Percentiles rank a stretch among this genome's conserved stretches.
These are phyloP conservation scores for Linum usitatissimum DNA, from an alignment of 345 rosid species.

Conservation along the genomic window DNA sequence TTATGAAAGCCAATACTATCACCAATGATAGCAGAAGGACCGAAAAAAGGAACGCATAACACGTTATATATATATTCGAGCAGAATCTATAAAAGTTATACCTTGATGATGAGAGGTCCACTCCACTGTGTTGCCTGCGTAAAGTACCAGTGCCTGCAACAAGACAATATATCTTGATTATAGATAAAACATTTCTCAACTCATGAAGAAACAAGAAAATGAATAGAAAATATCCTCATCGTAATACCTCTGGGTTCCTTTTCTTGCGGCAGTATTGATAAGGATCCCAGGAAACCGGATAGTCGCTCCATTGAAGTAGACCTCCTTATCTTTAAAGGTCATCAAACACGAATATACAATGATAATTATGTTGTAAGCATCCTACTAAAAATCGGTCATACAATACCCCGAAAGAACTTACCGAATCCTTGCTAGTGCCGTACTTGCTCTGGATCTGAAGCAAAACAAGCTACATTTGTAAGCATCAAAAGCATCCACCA, in stretches of 20 bases:
- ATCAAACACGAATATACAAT: background rate
- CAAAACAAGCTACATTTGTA: slow-evolving; percentile 4
- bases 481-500: background rate
- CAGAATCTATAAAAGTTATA: slow-evolving; percentile 12
- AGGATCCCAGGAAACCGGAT: slow-evolving; percentile 60
- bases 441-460: slow-evolving; percentile 82
- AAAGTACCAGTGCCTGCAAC: slow-evolving; percentile 34
- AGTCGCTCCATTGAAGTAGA: slow-evolving; percentile 65
- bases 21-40: background rate
- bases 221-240: background rate
- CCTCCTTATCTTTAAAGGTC: slow-evolving; percentile 22
- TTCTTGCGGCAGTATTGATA: slow-evolving; percentile 47
- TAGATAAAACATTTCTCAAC: background rate
- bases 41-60: background rate
- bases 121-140: slow-evolving; percentile 64
- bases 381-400: too few species aligned
- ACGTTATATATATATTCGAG: background rate
- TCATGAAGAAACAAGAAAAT: background rate
- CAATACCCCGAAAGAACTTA: slow-evolving; percentile 19
- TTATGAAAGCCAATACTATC: background rate
- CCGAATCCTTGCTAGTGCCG: slow-evolving; percentile 54
- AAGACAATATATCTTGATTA: background rate
- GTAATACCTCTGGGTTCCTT: slow-evolving; percentile 49
- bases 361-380: background rate
- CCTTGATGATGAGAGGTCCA: slow-evolving; percentile 48